Conservation (phyloP, 192 early-diverging fungal species). For the Linnemannia elongata region DNA sequence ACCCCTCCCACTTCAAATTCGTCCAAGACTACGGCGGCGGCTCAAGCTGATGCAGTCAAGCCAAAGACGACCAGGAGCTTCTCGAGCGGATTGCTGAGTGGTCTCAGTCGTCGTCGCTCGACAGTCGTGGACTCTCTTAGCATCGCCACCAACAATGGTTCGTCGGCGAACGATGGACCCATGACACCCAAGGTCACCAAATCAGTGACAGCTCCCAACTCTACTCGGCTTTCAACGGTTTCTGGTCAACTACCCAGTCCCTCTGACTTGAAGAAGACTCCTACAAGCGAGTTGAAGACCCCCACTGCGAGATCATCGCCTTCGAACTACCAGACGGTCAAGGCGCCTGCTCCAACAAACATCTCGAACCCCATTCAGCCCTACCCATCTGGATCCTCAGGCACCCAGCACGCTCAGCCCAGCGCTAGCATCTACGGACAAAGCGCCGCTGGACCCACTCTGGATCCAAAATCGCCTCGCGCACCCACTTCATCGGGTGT, state of each 20-base stretch:
- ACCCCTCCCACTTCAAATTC: conserved; percentile 18
- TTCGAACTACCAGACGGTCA: conserved; percentile 1
- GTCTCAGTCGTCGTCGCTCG: conserved; percentile 43
- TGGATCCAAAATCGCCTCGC: conserved; percentile 31
- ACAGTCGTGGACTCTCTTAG: conserved; percentile 38
- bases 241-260: conserved; percentile 35
- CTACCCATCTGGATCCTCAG: conserved; percentile 7
- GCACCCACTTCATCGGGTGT: conserved; percentile 24
- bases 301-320: conserved; percentile 36
- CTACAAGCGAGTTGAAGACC: conserved; percentile 30
- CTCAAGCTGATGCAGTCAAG: conserved; percentile 12
- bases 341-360: not conserved
- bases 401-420: not conserved
- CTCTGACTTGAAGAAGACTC: conserved; percentile 31
- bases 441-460: not conserved
- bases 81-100: conserved; percentile 43
- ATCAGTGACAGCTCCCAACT: conserved; percentile 28
- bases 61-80: conserved; percentile 48
- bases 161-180: conserved; percentile 4
- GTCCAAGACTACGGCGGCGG: conserved; percentile 11
- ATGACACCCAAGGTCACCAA: conserved; percentile 18
- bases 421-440: conserved; percentile 22
- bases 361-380: conserved; percentile 24
- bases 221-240: conserved; percentile 9
- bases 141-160: conserved; percentile 22